Evolutionary conservation across 176 grass and related monocot genomes (phyloP), one percentile per base, ranked within the genome.

Genomic region (Eragrostis curvula): DNA sequence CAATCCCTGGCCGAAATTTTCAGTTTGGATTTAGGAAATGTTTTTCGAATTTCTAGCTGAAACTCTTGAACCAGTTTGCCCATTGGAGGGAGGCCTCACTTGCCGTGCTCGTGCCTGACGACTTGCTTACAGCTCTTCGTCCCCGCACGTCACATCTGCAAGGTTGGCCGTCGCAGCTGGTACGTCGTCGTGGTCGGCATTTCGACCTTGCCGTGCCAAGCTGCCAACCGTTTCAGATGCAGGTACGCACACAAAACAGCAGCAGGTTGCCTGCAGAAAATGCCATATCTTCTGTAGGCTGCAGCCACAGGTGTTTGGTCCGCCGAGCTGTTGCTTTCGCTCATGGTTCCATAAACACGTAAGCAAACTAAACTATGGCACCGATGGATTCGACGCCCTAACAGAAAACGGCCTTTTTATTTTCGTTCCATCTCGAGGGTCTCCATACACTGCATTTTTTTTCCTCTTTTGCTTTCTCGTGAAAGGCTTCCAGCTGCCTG

Each of bases 361-460:
- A 36, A 36, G 32, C 32, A 36, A 36, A 4, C 32, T 36, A 45
- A 10, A 45, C 43, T 8, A 45, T 43, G 8, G 43, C 57, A 27
- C 57, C 57, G 23, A 24, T 23, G 57, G 57, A 27, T 10, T 65
- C 23, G 58, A 78, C 74, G 9, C 43, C 25, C 75, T 78, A 79
- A 79, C 75, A 79, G 75, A 79, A 79, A 79, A 79, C 75, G 59
- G 60, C 75, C 21, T 23, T 6, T 29, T 62, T 70, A 47, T 70
- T 27, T 42, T 70, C 3, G 40, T 44, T 23, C 43, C 66, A 44
- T 40, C 40, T 42, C 42, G 32, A 67, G 32, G 32, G 16, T 21
- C 32, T 44, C 66, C 9, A 43, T 4, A n/a, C 52, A 8, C 52
- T 21, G 32, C 32, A 36, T 68, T 21, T n/a, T 39, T 39, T 25